Base-by-base conservation (phyloP, 2,329 filamentous ascomycete species). In the Epicoccum sorghinum region DNA sequence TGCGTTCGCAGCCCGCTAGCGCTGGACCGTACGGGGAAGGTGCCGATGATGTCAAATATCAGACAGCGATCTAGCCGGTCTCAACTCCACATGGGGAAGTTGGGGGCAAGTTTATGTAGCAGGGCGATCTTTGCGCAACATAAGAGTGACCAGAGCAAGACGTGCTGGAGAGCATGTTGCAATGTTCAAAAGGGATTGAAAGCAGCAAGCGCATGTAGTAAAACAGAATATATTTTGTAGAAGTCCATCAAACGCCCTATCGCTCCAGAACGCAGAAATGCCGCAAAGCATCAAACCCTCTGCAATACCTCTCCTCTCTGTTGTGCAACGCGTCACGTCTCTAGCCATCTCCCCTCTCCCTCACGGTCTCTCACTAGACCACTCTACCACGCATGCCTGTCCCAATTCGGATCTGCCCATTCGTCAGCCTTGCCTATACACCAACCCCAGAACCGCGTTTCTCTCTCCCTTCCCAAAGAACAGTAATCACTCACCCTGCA, bases 361-460 rank as follows among this genome's bases (percentile, higher is more conserved):
- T n/a, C 10, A 7, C 7, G 32, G 4, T 49, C 29, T 25, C 29
- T 22, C 40, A 22, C 14, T 36, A n/a, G 3, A 35, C 14, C 9
- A 4, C 4, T 22, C 30, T 61, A 75, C 72, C 72, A 75, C n/a
- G 71, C 71, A 54, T 75, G 71, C 39, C 70, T 86, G 79, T 96
- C 92, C 92, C 92, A 96, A 78, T 90, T 91, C 18, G 89, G 89
- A 76, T 92, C 88, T 91, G 56, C 4, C 27, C 40, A 32, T 12
- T 40, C 32, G 55, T 70, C 58, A 69, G 66, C 42, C 24, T 18
- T 18, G 18, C 18, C 18, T 18, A 18, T 18, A 18, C 18, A 18
- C 18, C 44, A 47, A 18, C 23, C 13, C 2, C 7, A 18, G 18
- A 18, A 18, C 18, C 18, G 18, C 18, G 18, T 18, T 18, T 18